Conservation (phyloP, 805 yeast genomes). For the Nakazawaea holstii region DNA sequence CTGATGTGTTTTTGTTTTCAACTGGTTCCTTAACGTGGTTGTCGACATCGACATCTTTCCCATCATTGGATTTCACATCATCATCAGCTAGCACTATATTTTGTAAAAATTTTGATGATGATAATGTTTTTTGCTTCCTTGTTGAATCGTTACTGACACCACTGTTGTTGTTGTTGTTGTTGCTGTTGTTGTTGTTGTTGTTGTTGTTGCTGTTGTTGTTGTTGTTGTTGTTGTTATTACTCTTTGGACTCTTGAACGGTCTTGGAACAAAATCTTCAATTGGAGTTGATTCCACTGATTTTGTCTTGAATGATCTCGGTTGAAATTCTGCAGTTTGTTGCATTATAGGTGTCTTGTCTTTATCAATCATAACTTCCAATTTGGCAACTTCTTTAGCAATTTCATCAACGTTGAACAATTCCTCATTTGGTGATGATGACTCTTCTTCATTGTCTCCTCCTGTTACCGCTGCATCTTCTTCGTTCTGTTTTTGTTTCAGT, state of each 20-base stretch:
- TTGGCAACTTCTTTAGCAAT: constrained; percentile 37
- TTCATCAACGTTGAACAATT: constrained; percentile 41
- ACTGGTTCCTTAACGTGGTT: not conserved
- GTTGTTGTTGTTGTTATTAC: not conserved
- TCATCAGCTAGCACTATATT: not conserved
- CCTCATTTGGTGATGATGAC: constrained; percentile 22
- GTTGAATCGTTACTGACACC: not conserved
- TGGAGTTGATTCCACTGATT: constrained; percentile 4
- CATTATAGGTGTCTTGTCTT: constrained; percentile 11
- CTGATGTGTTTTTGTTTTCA: not conserved
- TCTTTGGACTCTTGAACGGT: constrained; percentile 3
- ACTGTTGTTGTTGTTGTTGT: not conserved
- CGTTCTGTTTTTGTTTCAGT: constrained; percentile 16
- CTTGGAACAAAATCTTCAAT: not conserved
- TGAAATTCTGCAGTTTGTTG: not conserved
- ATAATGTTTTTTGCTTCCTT: not conserved
- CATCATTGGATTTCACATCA: not conserved
- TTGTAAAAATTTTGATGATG: constrained; percentile 1
- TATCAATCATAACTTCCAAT: constrained; percentile 32
- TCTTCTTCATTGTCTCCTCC: constrained; percentile 15
- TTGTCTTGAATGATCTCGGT: constrained; percentile 8
- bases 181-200: not conserved
- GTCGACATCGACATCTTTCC: not conserved
- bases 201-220: not conserved
- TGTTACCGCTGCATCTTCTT: constrained; percentile 16